Conservation (phyloP, 441 rosid species). For the Eugenia klotzschiana region DNA sequence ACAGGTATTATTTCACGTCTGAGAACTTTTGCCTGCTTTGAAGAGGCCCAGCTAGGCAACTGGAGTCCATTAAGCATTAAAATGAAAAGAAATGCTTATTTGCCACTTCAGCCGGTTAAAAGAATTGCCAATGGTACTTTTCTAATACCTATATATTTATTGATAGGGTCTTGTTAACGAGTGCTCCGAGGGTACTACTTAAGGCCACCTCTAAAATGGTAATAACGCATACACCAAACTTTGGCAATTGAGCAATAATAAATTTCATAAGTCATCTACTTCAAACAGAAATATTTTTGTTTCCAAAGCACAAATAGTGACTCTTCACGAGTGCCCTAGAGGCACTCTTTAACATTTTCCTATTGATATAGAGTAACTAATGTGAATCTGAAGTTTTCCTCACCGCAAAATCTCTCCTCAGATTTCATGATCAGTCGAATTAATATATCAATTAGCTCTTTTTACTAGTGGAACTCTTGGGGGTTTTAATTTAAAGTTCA, state of each 20-base stretch:
- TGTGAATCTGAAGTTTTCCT: not conserved
- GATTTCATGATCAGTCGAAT: not conserved
- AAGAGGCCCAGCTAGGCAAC: not conserved
- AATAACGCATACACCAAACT: not conserved
- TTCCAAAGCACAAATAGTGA: not conserved
- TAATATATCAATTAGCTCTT: not conserved
- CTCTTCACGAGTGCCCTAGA: not conserved
- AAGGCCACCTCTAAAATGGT: not conserved
- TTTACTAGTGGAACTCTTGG: not conserved
- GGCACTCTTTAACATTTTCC: not conserved
- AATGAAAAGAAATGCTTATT: not conserved
- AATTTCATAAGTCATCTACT: not conserved
- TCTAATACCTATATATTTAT: not conserved
- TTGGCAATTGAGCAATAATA: not conserved
- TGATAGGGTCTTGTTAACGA: not conserved
- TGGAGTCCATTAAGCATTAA: not conserved
- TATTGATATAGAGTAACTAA: not conserved
- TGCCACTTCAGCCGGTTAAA: not conserved
- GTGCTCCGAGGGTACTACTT: not conserved
- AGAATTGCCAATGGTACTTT: not conserved
- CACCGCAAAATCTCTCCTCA: not conserved
- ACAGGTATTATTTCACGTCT: conserved; percentile 44
- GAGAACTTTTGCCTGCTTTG: not conserved
- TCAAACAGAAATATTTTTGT: not conserved
- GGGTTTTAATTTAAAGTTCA: not conserved